Evolutionary conservation across 192 early-diverging fungal species (phyloP).

Genomic region (Oehlia diaphana): DNA sequence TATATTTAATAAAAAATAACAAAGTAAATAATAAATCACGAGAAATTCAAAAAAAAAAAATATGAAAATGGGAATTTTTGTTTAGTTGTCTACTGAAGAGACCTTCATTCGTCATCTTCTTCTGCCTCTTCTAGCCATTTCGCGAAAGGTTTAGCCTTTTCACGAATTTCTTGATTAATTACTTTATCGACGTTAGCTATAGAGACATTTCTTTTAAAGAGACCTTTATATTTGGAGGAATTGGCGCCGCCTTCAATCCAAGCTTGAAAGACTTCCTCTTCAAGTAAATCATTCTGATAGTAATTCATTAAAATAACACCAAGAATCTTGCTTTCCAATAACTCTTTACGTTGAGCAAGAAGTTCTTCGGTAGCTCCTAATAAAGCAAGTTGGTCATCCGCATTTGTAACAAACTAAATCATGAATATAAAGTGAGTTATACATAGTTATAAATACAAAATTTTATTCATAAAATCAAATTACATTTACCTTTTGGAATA

Average conservation of each 20-base stretch:
- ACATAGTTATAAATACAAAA: background rate
- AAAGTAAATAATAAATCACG: background rate
- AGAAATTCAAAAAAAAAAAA: background rate
- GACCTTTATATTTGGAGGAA: slow-evolving; percentile 41
- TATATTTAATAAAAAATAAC: background rate
- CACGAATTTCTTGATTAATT: slow-evolving; percentile 76
- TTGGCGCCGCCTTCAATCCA: slow-evolving; percentile 79
- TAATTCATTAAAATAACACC: slow-evolving; percentile 77
- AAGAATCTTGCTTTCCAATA: slow-evolving; percentile 65
- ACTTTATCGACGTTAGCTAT: slow-evolving; percentile 87
- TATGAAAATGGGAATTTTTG: background rate
- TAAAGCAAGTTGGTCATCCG: slow-evolving; percentile 85
- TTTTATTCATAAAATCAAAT: background rate
- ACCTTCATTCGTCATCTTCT: slow-evolving; percentile 61
- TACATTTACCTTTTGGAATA: slow-evolving; percentile 60
- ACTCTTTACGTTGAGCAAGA: slow-evolving; percentile 58
- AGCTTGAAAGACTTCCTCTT: slow-evolving; percentile 84
- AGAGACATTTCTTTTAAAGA: slow-evolving; percentile 33
- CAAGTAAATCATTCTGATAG: slow-evolving; percentile 88
- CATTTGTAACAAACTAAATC: slow-evolving; percentile 66
- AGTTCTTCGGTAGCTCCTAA: slow-evolving; percentile 91
- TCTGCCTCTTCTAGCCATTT: slow-evolving; percentile 89
- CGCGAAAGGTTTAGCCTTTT: slow-evolving; percentile 86
- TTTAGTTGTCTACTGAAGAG: background rate
- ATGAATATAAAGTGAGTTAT: background rate